Evolutionary conservation across 2,329 filamentous ascomycete genomes (phyloP).

Genomic region (Capronia coronata): DNA sequence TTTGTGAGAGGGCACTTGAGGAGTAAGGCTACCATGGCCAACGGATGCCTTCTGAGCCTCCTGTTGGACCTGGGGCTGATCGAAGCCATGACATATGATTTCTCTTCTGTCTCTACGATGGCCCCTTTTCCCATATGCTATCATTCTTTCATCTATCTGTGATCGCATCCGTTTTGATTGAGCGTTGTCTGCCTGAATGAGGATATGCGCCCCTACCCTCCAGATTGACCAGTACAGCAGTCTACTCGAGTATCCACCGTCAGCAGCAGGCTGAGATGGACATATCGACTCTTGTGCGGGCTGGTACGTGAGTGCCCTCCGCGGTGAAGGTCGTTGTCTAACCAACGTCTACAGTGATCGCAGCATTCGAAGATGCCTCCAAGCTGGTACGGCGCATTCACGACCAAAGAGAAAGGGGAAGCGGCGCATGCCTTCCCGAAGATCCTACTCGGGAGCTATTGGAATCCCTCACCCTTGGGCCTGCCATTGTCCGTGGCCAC

Average conservation of each 20-base stretch:
- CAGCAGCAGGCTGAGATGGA: slow-evolving; percentile 14
- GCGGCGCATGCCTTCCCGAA: slow-evolving; percentile 12
- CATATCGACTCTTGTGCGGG: slow-evolving; percentile 21
- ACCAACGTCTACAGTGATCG: slow-evolving; percentile 29
- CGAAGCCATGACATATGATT: background rate
- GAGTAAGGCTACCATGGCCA: slow-evolving; percentile 4
- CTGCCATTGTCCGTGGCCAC: slow-evolving; percentile 33
- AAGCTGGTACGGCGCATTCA: slow-evolving; percentile 31
- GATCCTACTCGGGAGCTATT: slow-evolving; percentile 31
- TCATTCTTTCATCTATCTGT: background rate
- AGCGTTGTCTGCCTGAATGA: background rate
- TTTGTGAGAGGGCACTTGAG: slow-evolving; percentile 9
- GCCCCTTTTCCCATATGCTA: background rate
- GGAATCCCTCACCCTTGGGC: slow-evolving; percentile 34
- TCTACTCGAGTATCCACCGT: background rate
- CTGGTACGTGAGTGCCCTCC: slow-evolving; percentile 11
- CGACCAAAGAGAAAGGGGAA: slow-evolving; percentile 12
- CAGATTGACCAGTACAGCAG: slow-evolving; percentile 10
- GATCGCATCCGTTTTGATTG: background rate
- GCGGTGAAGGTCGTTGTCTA: background rate
- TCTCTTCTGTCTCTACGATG: background rate
- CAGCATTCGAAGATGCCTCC: slow-evolving; percentile 32
- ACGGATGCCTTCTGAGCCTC: slow-evolving; percentile 3
- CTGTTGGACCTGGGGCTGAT: background rate
- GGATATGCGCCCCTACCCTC: background rate